These are phyloP conservation scores for Nicotiana sylvestris DNA, from an alignment of 257 asterid genomes.

Conservation along the genomic window DNA sequence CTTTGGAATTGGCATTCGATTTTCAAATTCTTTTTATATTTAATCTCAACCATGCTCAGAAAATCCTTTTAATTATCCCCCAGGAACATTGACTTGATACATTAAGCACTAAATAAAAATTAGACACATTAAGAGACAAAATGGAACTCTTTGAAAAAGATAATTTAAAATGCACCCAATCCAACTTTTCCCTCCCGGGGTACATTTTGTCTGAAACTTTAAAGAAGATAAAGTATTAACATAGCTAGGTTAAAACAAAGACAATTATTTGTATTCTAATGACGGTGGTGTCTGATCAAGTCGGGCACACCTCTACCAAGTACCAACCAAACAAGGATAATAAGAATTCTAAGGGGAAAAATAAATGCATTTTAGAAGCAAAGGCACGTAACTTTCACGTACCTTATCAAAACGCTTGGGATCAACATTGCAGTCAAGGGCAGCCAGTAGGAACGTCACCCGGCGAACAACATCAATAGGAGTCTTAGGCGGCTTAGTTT, in stretches of 20 bases:
- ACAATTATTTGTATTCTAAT: no score
- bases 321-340: no score
- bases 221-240: no score
- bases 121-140: background rate
- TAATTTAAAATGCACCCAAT: background rate
- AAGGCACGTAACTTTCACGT: background rate
- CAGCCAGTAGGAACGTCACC: conserved; percentile 35
- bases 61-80: background rate
- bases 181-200: background rate
- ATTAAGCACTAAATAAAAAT: background rate
- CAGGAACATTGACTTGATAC: no score
- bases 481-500: conserved; percentile 33
- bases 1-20: background rate
- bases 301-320: no score
- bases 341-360: background rate
- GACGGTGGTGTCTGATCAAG: no score
- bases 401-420: conserved; percentile 39
- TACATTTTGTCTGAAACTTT: background rate
- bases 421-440: conserved; percentile 25
- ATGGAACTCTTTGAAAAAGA: no score
- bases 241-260: no score
- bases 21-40: background rate
- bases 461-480: conserved; percentile 54
- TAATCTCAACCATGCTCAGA: background rate
- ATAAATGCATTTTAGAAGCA: background rate